Percentiles rank a stretch among this genome's conserved stretches.
Conservation (phyloP, 257 asterid species). For the Przewalskia tangutica region DNA sequence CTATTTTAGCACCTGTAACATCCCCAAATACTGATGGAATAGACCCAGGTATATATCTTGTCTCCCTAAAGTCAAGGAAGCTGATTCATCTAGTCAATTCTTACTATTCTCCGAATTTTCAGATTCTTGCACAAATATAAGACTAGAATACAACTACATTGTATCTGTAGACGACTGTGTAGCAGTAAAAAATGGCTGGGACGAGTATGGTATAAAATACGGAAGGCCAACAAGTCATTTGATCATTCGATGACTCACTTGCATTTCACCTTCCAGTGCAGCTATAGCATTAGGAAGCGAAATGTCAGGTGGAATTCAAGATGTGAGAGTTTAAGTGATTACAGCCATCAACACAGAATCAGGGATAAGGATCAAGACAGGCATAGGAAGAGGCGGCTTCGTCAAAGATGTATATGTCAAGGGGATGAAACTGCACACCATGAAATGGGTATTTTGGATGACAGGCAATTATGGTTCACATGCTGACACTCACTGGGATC, state of each 20-base stretch:
- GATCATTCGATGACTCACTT: slow-evolving; percentile 57
- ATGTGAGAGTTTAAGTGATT: slow-evolving; percentile 63
- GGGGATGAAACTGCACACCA: slow-evolving; percentile 66
- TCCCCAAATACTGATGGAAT: slow-evolving; percentile 95
- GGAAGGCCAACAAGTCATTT: slow-evolving; percentile 77
- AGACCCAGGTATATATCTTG: slow-evolving; percentile 50
- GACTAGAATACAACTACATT: slow-evolving; percentile 64
- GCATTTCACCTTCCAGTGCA: slow-evolving; percentile 86
- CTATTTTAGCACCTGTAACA: slow-evolving; percentile 72
- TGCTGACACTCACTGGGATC: slow-evolving; percentile 59
- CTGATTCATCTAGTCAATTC: neutral
- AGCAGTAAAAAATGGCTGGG: slow-evolving; percentile 93
- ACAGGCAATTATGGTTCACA: slow-evolving; percentile 90
- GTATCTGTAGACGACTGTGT: slow-evolving; percentile 81
- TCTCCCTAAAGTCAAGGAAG: neutral
- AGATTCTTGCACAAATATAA: slow-evolving; percentile 86
- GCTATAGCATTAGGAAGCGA: slow-evolving; percentile 87
- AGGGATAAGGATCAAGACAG: slow-evolving; percentile 71
- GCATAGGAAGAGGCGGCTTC: slow-evolving; percentile 60
- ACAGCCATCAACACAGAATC: slow-evolving; percentile 72
- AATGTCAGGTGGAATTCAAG: slow-evolving; percentile 50
- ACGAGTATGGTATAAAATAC: slow-evolving; percentile 64
- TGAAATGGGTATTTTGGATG: slow-evolving; percentile 92
- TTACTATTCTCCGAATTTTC: neutral
- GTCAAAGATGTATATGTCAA: slow-evolving; percentile 53